phyloP scores from a whole-genome alignment of 345 rosid species.

The Eucalyptus pauciflora region DNA sequence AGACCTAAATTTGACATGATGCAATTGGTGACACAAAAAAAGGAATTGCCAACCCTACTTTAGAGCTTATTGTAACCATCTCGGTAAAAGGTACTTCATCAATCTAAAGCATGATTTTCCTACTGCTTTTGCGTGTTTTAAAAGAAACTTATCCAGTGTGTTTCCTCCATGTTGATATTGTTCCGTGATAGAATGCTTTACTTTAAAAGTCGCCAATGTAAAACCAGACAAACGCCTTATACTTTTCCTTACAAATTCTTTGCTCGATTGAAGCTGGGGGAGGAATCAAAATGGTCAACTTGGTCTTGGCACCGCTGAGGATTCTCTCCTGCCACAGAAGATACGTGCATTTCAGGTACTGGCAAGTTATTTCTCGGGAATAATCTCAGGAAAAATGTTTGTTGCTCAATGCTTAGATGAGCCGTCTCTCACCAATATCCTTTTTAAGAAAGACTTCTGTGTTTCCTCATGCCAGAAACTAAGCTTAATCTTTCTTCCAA shows the following conservation, averaged over 20 bases:
- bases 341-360: conserved; percentile 83
- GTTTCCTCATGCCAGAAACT: not conserved
- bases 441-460: not conserved
- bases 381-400: not conserved
- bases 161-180: not conserved
- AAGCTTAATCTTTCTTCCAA: not conserved
- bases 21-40: not conserved
- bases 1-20: not conserved
- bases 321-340: conserved; percentile 83
- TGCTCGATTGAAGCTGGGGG: conserved; percentile 68
- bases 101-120: not conserved
- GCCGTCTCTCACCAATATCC: not conserved
- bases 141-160: not conserved
- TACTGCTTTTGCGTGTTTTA: not conserved
- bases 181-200: not conserved
- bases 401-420: not conserved
- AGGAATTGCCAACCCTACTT: not conserved
- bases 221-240: not conserved
- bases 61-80: not conserved
- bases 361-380: not conserved
- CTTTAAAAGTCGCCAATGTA: not conserved
- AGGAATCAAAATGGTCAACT: conserved; percentile 99
- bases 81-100: not conserved
- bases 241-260: not conserved
- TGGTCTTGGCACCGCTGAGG: conserved; percentile 84